Conservation (phyloP, 768 basidiomycete species). For the Suillus cothurnatus region DNA sequence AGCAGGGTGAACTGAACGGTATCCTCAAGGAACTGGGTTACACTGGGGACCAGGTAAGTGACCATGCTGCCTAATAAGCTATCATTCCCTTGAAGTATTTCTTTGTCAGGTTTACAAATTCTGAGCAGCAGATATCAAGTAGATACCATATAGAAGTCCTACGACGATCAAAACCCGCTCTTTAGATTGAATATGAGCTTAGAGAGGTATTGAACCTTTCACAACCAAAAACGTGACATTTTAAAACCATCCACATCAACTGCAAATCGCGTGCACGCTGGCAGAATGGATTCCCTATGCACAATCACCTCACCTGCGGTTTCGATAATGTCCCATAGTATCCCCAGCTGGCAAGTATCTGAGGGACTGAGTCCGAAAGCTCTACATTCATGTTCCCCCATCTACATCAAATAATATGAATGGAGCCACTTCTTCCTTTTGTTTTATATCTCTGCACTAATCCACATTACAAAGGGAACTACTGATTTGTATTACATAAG, state of each 20-base stretch:
- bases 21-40: constrained; percentile 89
- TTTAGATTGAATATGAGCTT: not conserved
- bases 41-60: constrained; percentile 76
- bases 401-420: not conserved
- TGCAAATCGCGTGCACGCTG: not conserved
- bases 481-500: constrained; percentile 29
- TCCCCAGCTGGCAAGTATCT: not conserved
- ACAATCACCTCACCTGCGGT: not conserved
- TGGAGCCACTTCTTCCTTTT: not conserved
- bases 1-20: constrained; percentile 83
- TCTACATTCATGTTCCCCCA: not conserved
- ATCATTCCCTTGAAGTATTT: constrained; percentile 10
- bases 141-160: not conserved
- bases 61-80: not conserved
- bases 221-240: not conserved
- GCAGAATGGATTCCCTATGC: not conserved
- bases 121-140: constrained; percentile 17
- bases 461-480: not conserved
- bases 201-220: not conserved
- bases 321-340: not conserved
- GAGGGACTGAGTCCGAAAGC: not conserved
- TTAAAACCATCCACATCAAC: not conserved
- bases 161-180: not conserved
- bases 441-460: not conserved
- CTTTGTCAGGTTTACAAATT: constrained; percentile 44